Conservation (phyloP, 2,329 filamentous ascomycete species). For the Xylariaceae sp. region DNA sequence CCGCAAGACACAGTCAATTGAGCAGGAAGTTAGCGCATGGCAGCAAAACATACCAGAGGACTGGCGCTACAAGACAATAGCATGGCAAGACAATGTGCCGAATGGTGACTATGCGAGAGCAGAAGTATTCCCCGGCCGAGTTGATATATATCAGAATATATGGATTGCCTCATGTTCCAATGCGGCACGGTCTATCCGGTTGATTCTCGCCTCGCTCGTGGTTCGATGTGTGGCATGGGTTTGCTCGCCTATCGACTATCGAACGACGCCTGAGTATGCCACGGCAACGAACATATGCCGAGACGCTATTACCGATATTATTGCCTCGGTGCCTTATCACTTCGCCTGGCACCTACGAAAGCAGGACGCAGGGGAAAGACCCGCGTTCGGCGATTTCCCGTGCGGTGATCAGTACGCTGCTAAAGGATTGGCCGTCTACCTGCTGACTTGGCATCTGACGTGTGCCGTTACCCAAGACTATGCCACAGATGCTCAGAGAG, state of each 20-base stretch:
- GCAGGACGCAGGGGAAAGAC: slow-evolving; percentile 36
- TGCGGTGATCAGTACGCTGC: slow-evolving; percentile 47
- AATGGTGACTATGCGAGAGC: slow-evolving; percentile 49
- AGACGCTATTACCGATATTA: slow-evolving; percentile 54
- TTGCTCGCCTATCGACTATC: slow-evolving; percentile 57
- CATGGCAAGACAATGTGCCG: slow-evolving; percentile 53
- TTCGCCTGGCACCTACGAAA: slow-evolving; percentile 54
- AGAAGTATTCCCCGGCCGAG: slow-evolving; percentile 56
- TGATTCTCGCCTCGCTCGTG: slow-evolving; percentile 52
- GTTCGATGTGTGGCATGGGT: slow-evolving; percentile 60
- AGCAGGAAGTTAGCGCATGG: slow-evolving; percentile 51
- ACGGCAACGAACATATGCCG: slow-evolving; percentile 47
- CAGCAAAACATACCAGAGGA: slow-evolving; percentile 45
- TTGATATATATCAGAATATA: slow-evolving; percentile 57
- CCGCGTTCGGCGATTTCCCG: slow-evolving; percentile 43
- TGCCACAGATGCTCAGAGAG: slow-evolving; percentile 53
- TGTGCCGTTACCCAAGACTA: slow-evolving; percentile 55
- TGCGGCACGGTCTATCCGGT: slow-evolving; percentile 48
- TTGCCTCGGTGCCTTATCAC: slow-evolving; percentile 59
- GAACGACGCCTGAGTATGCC: slow-evolving; percentile 59
- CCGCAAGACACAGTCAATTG: slow-evolving; percentile 47
- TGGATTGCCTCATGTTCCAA: slow-evolving; percentile 59
- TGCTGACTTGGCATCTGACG: slow-evolving; percentile 56
- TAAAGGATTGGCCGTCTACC: slow-evolving; percentile 56
- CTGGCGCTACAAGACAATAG: slow-evolving; percentile 50